phyloP scores from a whole-genome alignment of 2,329 filamentous ascomycete genomes.

The Didymella pinodella region DNA sequence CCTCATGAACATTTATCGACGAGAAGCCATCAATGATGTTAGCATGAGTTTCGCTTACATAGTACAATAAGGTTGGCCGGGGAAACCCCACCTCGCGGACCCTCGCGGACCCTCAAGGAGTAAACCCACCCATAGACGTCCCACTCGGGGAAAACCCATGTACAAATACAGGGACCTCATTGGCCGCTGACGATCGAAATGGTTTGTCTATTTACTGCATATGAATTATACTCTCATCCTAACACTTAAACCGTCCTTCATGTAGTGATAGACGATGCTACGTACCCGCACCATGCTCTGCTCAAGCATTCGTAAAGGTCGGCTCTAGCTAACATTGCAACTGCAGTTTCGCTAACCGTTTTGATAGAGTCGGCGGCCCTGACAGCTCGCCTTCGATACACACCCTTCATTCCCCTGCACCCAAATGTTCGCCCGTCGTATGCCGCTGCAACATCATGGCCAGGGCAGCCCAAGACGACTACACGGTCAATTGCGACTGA shows the following conservation, averaged over 20 bases:
- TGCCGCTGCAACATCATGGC: neutral
- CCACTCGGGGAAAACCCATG: conserved; percentile 5
- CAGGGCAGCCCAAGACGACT: neutral
- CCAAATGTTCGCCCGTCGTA: too few relatives aligned
- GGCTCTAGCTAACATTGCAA: neutral
- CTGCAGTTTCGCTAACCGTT: neutral
- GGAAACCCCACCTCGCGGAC: conserved; percentile 5
- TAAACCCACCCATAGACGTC: neutral
- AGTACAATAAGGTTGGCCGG: neutral
- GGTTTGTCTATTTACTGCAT: neutral
- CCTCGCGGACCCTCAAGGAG: neutral
- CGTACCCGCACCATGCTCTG: neutral
- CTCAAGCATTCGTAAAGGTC: neutral
- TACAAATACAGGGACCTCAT: neutral
- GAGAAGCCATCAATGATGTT: neutral
- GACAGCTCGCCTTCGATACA: neutral
- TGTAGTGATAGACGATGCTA: neutral
- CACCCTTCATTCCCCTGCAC: neutral
- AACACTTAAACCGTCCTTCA: neutral
- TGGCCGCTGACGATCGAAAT: neutral
- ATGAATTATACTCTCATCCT: neutral
- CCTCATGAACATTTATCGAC: too few relatives aligned
- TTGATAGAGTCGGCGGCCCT: neutral
- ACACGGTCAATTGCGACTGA: neutral
- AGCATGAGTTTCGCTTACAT: neutral